Conservation (phyloP, 2,329 filamentous ascomycete genomes). For the Rutstroemia sp. region DNA sequence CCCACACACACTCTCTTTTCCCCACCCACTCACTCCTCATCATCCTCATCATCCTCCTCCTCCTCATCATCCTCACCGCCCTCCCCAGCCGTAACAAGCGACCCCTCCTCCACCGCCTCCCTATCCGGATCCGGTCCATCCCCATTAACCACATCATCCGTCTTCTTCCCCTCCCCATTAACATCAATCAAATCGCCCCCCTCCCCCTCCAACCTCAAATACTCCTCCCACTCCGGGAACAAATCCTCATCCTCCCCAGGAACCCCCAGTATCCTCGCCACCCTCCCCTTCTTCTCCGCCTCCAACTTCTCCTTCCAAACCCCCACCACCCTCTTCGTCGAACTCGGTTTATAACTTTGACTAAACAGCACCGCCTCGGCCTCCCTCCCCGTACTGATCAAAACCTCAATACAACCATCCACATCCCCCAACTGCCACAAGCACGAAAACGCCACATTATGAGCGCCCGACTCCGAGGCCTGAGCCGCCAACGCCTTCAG, state of each 20-base stretch:
- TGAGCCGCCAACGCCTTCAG: slow-evolving; percentile 65
- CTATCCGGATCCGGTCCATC: slow-evolving; percentile 18
- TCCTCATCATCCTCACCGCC: neutral
- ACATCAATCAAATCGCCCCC: slow-evolving; percentile 35
- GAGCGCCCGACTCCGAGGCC: slow-evolving; percentile 67
- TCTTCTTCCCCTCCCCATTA: slow-evolving; percentile 13
- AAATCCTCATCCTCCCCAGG: slow-evolving; percentile 79
- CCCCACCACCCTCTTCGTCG: slow-evolving; percentile 58
- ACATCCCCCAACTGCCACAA: slow-evolving; percentile 83
- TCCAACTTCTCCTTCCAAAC: slow-evolving; percentile 81
- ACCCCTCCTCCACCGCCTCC: slow-evolving; percentile 16
- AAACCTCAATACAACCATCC: slow-evolving; percentile 70
- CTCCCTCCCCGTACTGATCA: slow-evolving; percentile 69
- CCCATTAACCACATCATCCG: slow-evolving; percentile 13
- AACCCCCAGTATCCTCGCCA: slow-evolving; percentile 74
- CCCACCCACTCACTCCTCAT: neutral
- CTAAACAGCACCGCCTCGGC: slow-evolving; percentile 87
- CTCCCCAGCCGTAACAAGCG: slow-evolving; percentile 2
- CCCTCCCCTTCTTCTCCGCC: slow-evolving; percentile 75
- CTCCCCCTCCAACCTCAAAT: slow-evolving; percentile 71
- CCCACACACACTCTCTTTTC: no score
- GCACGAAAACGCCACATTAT: slow-evolving; percentile 90
- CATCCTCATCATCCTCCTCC: neutral
- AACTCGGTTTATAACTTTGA: slow-evolving; percentile 89
- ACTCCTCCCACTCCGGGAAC: slow-evolving; percentile 96